These are phyloP conservation scores for Berberis thunbergii DNA, from an alignment of 164 flowering plant genomes.

Conservation along the genomic window DNA sequence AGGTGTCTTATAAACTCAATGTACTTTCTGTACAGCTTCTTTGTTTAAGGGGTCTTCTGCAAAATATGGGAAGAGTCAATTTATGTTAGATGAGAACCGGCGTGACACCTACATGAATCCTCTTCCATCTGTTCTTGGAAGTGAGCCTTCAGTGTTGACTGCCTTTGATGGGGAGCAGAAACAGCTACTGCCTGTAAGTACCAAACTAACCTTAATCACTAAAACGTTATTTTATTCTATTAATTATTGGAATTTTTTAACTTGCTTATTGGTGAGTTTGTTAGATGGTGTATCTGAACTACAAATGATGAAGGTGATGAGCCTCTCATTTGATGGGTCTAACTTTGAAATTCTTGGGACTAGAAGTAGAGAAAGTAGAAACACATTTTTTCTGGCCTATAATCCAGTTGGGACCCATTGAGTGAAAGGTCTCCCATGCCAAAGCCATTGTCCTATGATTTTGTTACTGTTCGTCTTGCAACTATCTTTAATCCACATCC, in stretches of 20 bases:
- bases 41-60: conserved; percentile 24
- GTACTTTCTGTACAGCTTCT: conserved; percentile 25
- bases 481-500: neutral
- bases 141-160: conserved; percentile 30
- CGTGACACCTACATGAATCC: conserved; percentile 52
- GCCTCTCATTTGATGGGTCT: neutral
- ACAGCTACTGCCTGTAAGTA: conserved; percentile 62
- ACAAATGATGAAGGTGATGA: no score
- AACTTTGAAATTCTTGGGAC: neutral
- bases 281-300: neutral
- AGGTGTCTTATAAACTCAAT: neutral
- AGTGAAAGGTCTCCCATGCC: neutral
- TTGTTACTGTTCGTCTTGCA: neutral
- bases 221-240: neutral
- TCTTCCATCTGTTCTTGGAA: conserved; percentile 21
- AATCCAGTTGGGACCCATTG: neutral
- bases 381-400: no score
- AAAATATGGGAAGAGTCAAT: conserved; percentile 45
- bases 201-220: neutral
- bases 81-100: conserved; percentile 48
- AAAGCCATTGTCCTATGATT: neutral
- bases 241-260: neutral
- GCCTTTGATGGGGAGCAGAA: conserved; percentile 54
- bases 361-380: no score
- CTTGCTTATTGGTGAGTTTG: neutral